Conservation (phyloP, 1,284 basidiomycete genomes). For the Naganishia albida region DNA sequence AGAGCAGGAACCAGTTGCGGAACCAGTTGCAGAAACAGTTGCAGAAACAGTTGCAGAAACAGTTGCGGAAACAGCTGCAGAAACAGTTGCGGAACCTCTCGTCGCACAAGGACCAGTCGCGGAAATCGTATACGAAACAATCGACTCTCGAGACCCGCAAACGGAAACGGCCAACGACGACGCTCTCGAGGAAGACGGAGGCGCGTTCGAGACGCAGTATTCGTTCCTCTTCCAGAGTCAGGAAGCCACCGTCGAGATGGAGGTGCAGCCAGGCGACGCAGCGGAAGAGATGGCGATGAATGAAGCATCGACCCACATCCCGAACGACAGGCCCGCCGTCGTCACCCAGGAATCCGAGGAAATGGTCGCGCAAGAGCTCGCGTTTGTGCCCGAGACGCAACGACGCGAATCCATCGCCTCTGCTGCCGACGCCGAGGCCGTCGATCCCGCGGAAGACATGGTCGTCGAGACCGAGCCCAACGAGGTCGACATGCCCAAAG, state of each 20-base stretch:
- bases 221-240: neutral
- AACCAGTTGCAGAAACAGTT: too few species aligned
- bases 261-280: neutral
- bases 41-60: too few species aligned
- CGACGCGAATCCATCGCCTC: neutral
- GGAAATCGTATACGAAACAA: neutral
- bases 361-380: neutral
- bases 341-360: too few species aligned
- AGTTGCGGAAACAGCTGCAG: too few species aligned
- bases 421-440: neutral
- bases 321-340: too few species aligned
- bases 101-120: neutral
- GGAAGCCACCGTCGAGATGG: neutral
- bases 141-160: neutral
- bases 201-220: neutral
- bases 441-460: neutral
- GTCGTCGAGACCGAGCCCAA: neutral
- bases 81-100: too few species aligned
- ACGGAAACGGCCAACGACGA: neutral
- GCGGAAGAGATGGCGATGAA: constrained; percentile 21
- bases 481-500: neutral
- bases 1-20: too few species aligned
- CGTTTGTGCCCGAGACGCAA: constrained; percentile 15
- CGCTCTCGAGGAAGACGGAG: neutral
- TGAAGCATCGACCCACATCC: neutral